Percentiles rank a stretch among this genome's conserved stretches.
Conservation (phyloP, 2,329 filamentous ascomycete species). For the Alternaria gaisen region DNA sequence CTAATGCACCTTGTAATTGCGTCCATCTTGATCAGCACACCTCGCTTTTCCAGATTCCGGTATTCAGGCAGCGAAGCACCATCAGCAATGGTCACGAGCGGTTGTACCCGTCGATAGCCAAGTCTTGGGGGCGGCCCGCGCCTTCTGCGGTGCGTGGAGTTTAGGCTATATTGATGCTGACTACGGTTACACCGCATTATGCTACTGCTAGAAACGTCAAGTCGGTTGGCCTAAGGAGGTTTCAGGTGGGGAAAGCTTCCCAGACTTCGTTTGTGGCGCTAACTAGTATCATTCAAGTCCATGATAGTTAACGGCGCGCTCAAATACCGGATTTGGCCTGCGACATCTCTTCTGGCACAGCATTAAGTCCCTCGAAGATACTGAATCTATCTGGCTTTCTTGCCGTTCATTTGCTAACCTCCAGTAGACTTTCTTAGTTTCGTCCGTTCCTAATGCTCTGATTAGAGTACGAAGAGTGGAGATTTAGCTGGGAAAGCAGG, state of each 20-base stretch:
- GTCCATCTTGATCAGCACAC: background rate
- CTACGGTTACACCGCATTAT: background rate
- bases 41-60: background rate
- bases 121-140: background rate
- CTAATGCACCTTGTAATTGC: background rate
- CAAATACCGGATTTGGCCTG: background rate
- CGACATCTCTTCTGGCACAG: background rate
- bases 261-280: background rate
- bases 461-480: background rate
- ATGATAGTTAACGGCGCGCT: background rate
- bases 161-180: constrained; percentile 13
- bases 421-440: background rate
- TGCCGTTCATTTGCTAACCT: background rate
- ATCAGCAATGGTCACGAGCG: constrained; percentile 2
- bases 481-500: background rate
- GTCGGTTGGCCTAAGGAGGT: too few species aligned
- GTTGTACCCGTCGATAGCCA: background rate
- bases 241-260: background rate
- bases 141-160: constrained; percentile 1
- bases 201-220: background rate
- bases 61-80: background rate
- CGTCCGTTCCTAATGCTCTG: background rate
- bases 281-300: background rate
- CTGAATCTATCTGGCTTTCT: background rate
- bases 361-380: background rate